Evolutionary conservation across 2,329 filamentous ascomycete genomes (phyloP), one percentile per base, ranked within the genome.

Genomic region (Neofusicoccum sp.): DNA sequence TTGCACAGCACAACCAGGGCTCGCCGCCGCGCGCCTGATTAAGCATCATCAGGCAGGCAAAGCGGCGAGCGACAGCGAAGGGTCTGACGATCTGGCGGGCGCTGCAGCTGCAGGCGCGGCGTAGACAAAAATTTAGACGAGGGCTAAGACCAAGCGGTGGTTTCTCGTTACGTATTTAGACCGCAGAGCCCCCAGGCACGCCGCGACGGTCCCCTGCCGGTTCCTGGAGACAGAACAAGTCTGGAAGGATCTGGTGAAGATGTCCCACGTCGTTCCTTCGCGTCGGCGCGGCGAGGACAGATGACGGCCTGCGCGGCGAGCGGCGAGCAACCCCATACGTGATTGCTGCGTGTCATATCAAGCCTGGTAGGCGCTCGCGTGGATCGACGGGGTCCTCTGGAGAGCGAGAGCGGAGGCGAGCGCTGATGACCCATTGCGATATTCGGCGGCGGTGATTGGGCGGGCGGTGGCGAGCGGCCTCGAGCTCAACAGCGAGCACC

Each of bases 91-190:
- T 30, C 24, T 12, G 14, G 51, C 34, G 34, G 51, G 51, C 38
- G 20, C 3, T 20, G 48, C 9, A 38, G 48, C 31, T 16, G n/a
- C 9, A 43, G 34, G 6, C 28, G 9, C 36, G 38, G 36, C 38
- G 24, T 26, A 12, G 14, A 28, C 9, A 40, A 59, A 59, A 59
- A 43, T 49, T 44, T 47, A 48, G 44, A 45, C 43, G 54, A 43
- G 31, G 49, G 57, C 57, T 49, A 36, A 47, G 44, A 16, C 57
- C 57, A 43, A n/a, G 57, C 5, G 57, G 57, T 59, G 57, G 57
- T 59, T 59, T 59, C 44, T 16, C 49, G 57, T 59, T 49, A 59
- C 57, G 57, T 59, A 49, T 43, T 59, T n/a, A n/a, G 24, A 24
- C 57, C 57, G 57, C 43, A 47, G 28, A 59, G 43, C 33, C 34